phyloP scores from a whole-genome alignment of 2,329 filamentous ascomycete genomes.

The Hirsutella rhossiliensis region DNA sequence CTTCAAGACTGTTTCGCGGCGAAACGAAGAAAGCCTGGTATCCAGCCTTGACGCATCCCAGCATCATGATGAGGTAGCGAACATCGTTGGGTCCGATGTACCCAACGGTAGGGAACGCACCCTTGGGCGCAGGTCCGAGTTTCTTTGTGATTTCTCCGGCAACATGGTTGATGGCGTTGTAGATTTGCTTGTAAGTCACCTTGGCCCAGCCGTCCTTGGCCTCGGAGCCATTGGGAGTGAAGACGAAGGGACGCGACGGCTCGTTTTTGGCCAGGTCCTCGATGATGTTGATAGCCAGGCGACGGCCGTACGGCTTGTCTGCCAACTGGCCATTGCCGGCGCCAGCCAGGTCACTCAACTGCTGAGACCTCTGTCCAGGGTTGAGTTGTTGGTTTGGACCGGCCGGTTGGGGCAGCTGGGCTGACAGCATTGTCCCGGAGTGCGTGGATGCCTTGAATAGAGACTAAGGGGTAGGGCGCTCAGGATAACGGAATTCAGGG shows the following conservation, averaged over 20 bases:
- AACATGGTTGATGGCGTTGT: constrained; percentile 17
- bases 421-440: background rate
- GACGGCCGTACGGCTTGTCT: background rate
- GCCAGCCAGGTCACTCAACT: background rate
- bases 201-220: constrained; percentile 14
- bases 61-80: constrained; percentile 6
- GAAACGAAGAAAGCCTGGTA: constrained; percentile 6
- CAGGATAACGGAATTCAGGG: background rate
- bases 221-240: constrained; percentile 16
- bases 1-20: constrained; percentile 6
- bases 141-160: constrained; percentile 24
- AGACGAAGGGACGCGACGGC: constrained; percentile 23
- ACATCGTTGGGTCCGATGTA: constrained; percentile 17
- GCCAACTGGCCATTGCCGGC: background rate
- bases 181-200: constrained; percentile 13
- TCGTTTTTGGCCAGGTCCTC: constrained; percentile 11
- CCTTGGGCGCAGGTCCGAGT: constrained; percentile 11
- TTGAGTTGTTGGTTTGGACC: background rate
- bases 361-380: background rate
- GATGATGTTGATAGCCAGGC: constrained; percentile 9
- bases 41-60: constrained; percentile 6
- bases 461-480: background rate
- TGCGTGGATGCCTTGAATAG: background rate
- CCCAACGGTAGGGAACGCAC: constrained; percentile 19
- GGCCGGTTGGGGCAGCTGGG: background rate